Evolutionary conservation across 352 stramenopile genomes (phyloP).

Genomic region (Globisporangium parvum): DNA sequence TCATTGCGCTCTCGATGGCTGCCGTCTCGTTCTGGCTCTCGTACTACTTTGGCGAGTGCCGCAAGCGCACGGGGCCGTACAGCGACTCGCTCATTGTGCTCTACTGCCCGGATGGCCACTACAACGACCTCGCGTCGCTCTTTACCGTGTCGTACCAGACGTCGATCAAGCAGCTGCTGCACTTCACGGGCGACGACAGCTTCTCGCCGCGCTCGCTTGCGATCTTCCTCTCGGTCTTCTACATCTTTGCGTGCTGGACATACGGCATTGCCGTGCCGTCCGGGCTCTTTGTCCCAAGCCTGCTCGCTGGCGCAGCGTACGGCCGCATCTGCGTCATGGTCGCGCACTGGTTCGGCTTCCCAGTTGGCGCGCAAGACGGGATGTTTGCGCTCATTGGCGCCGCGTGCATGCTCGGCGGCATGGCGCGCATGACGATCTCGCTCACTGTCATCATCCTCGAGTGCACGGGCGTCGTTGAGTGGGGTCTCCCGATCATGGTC

Average conservation of each 20-base stretch:
- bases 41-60: constrained; percentile 70
- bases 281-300: constrained; percentile 95
- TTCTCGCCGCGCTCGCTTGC: constrained; percentile 93
- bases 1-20: constrained; percentile 64
- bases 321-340: constrained; percentile 76
- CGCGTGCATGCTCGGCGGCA: constrained; percentile 93
- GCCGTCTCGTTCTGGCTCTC: constrained; percentile 70
- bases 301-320: constrained; percentile 94
- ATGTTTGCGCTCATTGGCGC: constrained; percentile 98
- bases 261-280: constrained; percentile 97
- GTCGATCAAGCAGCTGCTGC: constrained; percentile 95
- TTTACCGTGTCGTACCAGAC: constrained; percentile 95
- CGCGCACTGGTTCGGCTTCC: constrained; percentile 54
- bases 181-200: constrained; percentile 88
- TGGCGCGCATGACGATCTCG: constrained; percentile 98
- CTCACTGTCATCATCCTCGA: constrained; percentile 98
- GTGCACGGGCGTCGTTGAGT: constrained; percentile 98
- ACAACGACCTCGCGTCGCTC: constrained; percentile 96
- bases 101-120: constrained; percentile 93
- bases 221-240: constrained; percentile 96
- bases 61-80: constrained; percentile 45
- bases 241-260: constrained; percentile 90
- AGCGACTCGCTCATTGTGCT: constrained; percentile 87
- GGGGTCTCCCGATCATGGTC: constrained; percentile 97
- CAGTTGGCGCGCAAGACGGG: constrained; percentile 68